Conservation (phyloP, 257 asterid genomes). For the Cruciata laevipes region DNA sequence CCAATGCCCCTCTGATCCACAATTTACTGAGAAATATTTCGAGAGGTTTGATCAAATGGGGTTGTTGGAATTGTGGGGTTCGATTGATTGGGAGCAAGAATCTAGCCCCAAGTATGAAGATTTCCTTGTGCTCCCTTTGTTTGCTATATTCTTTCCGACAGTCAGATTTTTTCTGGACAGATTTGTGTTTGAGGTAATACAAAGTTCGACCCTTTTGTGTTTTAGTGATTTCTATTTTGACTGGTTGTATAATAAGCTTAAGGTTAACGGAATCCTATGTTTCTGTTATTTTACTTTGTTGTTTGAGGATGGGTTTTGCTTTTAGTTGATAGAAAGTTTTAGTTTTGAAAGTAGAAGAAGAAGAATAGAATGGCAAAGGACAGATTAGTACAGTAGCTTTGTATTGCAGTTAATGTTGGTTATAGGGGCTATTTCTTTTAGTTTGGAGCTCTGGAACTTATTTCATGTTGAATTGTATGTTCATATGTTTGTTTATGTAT, state of each 20-base stretch:
- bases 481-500: not conserved
- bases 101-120: conserved; percentile 67
- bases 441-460: not conserved
- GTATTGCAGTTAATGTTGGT: not conserved
- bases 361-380: not conserved
- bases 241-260: conserved; percentile 3
- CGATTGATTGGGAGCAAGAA: conserved; percentile 72
- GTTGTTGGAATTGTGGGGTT: conserved; percentile 32
- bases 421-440: not conserved
- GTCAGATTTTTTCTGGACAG: conserved; percentile 82
- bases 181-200: conserved; percentile 71
- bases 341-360: not conserved
- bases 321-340: not conserved
- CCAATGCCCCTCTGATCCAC: not conserved
- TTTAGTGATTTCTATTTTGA: not conserved
- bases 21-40: conserved; percentile 12
- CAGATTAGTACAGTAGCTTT: not conserved
- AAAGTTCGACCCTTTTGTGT: not conserved
- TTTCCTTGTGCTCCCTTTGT: conserved; percentile 60
- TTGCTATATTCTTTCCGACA: conserved; percentile 67
- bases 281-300: not conserved
- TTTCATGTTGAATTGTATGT: not conserved
- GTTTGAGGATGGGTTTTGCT: conserved; percentile 4
- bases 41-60: conserved; percentile 35
- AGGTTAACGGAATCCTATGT: not conserved